Conservation (phyloP, 2,329 filamentous ascomycete species). For the Botrytis fabae region DNA sequence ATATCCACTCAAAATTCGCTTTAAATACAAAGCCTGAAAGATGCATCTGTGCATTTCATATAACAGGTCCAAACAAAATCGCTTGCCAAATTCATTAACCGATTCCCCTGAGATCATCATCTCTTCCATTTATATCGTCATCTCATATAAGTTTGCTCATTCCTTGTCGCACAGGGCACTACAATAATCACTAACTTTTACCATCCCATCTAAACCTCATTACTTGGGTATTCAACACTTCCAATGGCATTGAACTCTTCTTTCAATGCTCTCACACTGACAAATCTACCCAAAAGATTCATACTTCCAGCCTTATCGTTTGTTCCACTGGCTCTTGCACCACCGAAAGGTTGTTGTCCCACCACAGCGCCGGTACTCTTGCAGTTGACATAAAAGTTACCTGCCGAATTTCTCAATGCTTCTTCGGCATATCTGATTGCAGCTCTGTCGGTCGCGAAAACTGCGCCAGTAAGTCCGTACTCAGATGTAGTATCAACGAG, state of each 20-base stretch:
- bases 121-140: not conserved
- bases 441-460: constrained; percentile 70
- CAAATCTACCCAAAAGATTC: constrained; percentile 64
- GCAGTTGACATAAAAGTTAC: constrained; percentile 85
- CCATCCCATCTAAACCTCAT: constrained; percentile 48
- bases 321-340: constrained; percentile 65
- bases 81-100: not conserved
- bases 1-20: not conserved
- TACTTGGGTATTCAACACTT: constrained; percentile 69
- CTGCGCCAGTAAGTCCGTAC: constrained; percentile 74
- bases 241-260: constrained; percentile 70
- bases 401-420: constrained; percentile 68
- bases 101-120: not conserved
- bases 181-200: not conserved
- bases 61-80: not conserved
- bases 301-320: constrained; percentile 72
- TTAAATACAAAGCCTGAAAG: constrained; percentile 13
- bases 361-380: constrained; percentile 75
- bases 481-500: constrained; percentile 70
- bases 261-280: constrained; percentile 67
- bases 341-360: constrained; percentile 71
- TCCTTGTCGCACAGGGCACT: not conserved
- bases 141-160: not conserved
- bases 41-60: not conserved
- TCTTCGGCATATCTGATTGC: constrained; percentile 69